These are phyloP conservation scores for Colletotrichum liaoningense DNA, from an alignment of 2,329 filamentous ascomycete genomes.

Conservation along the genomic window DNA sequence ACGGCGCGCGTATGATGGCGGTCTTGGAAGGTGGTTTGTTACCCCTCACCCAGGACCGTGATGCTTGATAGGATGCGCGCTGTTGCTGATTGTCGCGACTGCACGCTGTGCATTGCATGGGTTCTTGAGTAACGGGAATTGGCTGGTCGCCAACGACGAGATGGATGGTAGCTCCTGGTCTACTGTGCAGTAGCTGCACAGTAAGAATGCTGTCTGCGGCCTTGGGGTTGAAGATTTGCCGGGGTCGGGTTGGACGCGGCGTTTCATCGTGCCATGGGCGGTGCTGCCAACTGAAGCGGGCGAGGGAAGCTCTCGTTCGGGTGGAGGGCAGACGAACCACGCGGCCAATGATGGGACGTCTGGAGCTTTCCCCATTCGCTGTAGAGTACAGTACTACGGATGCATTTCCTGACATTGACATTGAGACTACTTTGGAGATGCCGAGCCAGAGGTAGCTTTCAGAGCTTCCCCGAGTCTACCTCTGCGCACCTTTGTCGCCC, in stretches of 20 bases:
- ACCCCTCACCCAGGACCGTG: slow-evolving; percentile 23
- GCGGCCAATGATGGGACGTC: slow-evolving; percentile 13
- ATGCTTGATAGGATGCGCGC: slow-evolving; percentile 17
- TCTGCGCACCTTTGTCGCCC: not conserved
- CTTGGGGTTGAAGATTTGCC: slow-evolving; percentile 30
- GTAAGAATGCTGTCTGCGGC: not conserved
- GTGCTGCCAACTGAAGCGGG: slow-evolving; percentile 31
- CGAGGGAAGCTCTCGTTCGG: slow-evolving; percentile 15
- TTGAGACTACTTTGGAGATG: slow-evolving; percentile 16
- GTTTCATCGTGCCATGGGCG: slow-evolving; percentile 22
- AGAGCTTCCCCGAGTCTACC: too few relatives aligned
- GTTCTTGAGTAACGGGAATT: not conserved
- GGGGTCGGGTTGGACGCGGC: slow-evolving; percentile 14
- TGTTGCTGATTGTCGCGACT: not conserved
- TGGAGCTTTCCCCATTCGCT: slow-evolving; percentile 1
- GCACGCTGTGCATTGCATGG: slow-evolving; percentile 18
- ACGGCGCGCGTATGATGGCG: slow-evolving; percentile 24
- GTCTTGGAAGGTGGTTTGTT: slow-evolving; percentile 26
- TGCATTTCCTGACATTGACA: too few relatives aligned
- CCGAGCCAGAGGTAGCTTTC: slow-evolving; percentile 11
- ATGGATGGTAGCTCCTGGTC: not conserved
- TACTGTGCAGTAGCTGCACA: too few relatives aligned
- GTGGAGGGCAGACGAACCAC: slow-evolving; percentile 31
- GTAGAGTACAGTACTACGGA: not conserved
- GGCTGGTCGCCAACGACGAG: not conserved